Base-by-base conservation (phyloP, 345 rosid genomes). In the Toxicodendron radicans region DNA sequence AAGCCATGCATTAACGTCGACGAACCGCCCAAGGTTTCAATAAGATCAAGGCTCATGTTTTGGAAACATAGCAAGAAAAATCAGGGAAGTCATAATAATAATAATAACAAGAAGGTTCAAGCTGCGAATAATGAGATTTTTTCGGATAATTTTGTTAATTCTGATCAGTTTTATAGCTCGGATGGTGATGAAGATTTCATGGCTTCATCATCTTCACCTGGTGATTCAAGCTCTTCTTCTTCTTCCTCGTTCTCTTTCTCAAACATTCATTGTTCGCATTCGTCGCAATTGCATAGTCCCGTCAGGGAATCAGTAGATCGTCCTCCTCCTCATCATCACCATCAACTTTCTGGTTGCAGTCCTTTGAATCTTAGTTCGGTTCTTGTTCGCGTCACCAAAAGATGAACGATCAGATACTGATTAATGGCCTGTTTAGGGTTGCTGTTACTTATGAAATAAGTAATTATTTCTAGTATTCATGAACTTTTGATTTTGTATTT, bases 1-100 rank as follows among this genome's bases (percentile, higher is more conserved):
- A 90, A 82, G 73, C 96, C 94, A 10, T 77, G 86, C 59, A 41
- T 83, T 6, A 66, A 66, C 24, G 24, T 78, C 24, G 64, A 66
- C 59, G 76, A 75, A 5, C 75, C 82, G 5, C 75, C 82, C n/a
- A 80, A 76, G 76, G 56, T 65, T 52, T 83, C 82, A 5, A n/a
- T 74, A 46, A 71, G 76, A 70, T 76, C 64, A 16, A 84, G 73
- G 71, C 72, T 87, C 64, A 81, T 63, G 80, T 78, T 86, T 68
- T 89, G 91, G 93, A 87, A 62, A 71, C 82, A 74, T 43, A 69
- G 53, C 23, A 71, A 65, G 23, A 73, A 60, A 21, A 63, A 18
- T 38, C 43, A 38, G 5, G 8, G 7, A 8, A 4, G 27, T 24
- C 0, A 24, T 24, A 24, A 24, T 24, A 24, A 24, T 38, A 38